Evolutionary conservation across 2,329 filamentous ascomycete genomes (phyloP).

Genomic region (Blastomyces parvus): DNA sequence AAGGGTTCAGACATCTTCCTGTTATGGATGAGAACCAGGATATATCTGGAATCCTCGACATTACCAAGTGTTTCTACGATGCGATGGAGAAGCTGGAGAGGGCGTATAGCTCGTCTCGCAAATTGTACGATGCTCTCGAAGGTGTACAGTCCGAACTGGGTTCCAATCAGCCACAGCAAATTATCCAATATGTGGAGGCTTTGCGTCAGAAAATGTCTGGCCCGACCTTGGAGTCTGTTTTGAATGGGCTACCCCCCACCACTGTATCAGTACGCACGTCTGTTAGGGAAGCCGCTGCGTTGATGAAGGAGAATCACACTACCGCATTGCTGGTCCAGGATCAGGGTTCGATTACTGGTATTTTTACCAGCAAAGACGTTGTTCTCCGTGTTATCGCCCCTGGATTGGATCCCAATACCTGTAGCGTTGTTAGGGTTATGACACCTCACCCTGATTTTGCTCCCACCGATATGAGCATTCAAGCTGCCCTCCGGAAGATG

Average conservation of each 20-base stretch:
- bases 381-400: conserved; percentile 96
- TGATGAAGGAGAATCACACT: conserved; percentile 99
- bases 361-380: conserved; percentile 99
- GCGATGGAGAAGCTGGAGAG: conserved; percentile 99
- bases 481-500: conserved; percentile 97
- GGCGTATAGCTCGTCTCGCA: conserved; percentile 94
- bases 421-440: conserved; percentile 98
- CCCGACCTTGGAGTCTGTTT: conserved; percentile 85
- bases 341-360: conserved; percentile 93
- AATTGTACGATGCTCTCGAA: conserved; percentile 93
- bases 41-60: conserved; percentile 94
- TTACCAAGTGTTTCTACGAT: conserved; percentile 99
- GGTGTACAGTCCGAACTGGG: conserved; percentile 96
- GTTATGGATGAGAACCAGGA: conserved; percentile 99
- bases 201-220: conserved; percentile 95
- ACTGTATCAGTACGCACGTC: conserved; percentile 94
- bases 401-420: conserved; percentile 84
- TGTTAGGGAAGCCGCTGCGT: conserved; percentile 83
- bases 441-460: conserved; percentile 98
- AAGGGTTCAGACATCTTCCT: conserved; percentile 92
- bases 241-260: conserved; percentile 83
- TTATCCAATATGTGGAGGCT: conserved; percentile 97
- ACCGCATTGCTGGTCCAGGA: conserved; percentile 94
- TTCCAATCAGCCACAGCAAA: conserved; percentile 91
- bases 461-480: conserved; percentile 97